Evolutionary conservation across 169 alveolate genomes (phyloP).

Genomic region (Plasmodium gaboni): DNA sequence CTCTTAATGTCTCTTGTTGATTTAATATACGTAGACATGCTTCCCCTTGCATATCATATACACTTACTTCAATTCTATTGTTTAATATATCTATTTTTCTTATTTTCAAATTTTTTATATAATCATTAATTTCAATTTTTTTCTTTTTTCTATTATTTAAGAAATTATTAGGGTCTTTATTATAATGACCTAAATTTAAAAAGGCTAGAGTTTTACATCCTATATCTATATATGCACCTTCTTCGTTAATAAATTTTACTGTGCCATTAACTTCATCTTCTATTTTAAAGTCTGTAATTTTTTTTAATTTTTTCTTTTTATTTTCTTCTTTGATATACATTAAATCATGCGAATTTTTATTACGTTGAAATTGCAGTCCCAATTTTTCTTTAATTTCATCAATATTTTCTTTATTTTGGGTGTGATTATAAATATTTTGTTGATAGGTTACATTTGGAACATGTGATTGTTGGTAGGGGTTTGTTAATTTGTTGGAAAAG

Average conservation of each 20-base stretch:
- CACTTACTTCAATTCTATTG: slow-evolving; percentile 50
- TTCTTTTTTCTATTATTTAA: slow-evolving; percentile 26
- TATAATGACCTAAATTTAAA: slow-evolving; percentile 59
- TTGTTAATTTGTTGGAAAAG: too few species aligned
- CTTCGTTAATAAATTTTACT: slow-evolving; percentile 43
- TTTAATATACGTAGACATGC: slow-evolving; percentile 55
- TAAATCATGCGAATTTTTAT: slow-evolving; percentile 22
- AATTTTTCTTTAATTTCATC: slow-evolving; percentile 16
- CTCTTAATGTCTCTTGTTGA: slow-evolving; percentile 56
- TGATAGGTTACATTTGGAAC: too few species aligned
- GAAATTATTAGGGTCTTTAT: slow-evolving; percentile 42
- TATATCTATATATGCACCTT: slow-evolving; percentile 72
- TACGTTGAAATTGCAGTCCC: slow-evolving; percentile 27
- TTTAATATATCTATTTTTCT: slow-evolving; percentile 43
- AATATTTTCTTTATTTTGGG: not conserved
- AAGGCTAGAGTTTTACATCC: slow-evolving; percentile 75
- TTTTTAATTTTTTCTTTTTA: slow-evolving; percentile 8
- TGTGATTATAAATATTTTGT: too few species aligned
- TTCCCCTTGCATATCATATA: slow-evolving; percentile 40
- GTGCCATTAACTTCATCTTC: slow-evolving; percentile 61
- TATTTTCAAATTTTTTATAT: slow-evolving; percentile 43
- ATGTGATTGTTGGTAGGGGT: too few species aligned
- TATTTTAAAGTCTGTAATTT: slow-evolving; percentile 39
- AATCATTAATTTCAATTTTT: slow-evolving; percentile 32
- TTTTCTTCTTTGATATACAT: slow-evolving; percentile 70